Evolutionary conservation across 768 basidiomycete species (phyloP), one percentile per base, ranked within the genome.

Genomic region (Hypholoma sublateritium): DNA sequence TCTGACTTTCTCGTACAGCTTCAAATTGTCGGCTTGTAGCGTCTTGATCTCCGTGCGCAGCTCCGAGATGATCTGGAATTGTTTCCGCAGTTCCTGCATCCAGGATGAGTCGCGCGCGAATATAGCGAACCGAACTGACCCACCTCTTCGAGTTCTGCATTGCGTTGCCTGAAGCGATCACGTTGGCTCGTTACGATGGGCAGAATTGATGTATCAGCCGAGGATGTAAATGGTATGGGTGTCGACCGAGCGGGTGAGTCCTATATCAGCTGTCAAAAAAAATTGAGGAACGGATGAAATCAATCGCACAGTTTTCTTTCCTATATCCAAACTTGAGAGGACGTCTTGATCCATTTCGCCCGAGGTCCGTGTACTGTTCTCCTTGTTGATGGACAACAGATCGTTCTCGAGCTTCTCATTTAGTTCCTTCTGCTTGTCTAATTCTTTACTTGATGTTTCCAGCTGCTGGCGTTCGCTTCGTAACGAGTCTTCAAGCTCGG

Each of bases 161-260:
- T 98, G 17, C 97, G 86, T 70, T 95, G 93, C 50, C 96, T 80
- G 83, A 98, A 99, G n/a, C 96, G 82, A 68, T 99, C 97, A 56
- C 97, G 82, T 68, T 99, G 97, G 65, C 91, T 91, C 1, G 97
- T 98, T 39, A 98, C 97, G 62, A 99, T 98, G 2, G 96, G 97
- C n/a, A 99, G 74, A 64, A 98, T 98, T 8, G 94, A 95, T 0
- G 89, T 91, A 67, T 98, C 96, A 5, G 90, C 91, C 2, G 91
- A 82, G 34, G 85, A 72, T 5, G 84, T 76, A 65, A 91, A 89
- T 1, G 86, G 84, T 62, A 91, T 84, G 0, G 92, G 86, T 3
- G 86, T 85, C 55, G 77, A 74, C 56, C 84, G 76, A 14, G 77
- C 70, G 24, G 77, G 71, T 71, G 63, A 55, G 22, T 64, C 61